These are phyloP conservation scores for Neospermospora avenae DNA, from an alignment of 2,329 filamentous ascomycete species.

Conservation along the genomic window DNA sequence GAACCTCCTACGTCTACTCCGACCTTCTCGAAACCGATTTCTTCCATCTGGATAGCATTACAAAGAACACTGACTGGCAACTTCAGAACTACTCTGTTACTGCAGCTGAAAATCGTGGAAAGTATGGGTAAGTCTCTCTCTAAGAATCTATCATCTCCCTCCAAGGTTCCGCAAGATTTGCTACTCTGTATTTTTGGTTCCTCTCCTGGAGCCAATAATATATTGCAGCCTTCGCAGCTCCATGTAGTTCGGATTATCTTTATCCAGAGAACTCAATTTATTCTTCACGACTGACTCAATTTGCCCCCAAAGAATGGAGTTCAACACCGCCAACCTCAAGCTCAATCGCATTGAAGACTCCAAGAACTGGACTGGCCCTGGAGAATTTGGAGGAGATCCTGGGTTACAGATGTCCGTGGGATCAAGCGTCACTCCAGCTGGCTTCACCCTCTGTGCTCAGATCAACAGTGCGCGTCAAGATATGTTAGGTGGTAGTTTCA, in stretches of 20 bases:
- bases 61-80: constrained; percentile 57
- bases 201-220: too few relatives aligned
- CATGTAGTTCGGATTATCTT: too few relatives aligned
- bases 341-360: constrained; percentile 46
- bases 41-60: constrained; percentile 48
- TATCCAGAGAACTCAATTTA: not conserved
- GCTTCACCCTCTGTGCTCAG: constrained; percentile 60
- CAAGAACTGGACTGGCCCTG: constrained; percentile 43
- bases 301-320: constrained; percentile 46
- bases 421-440: constrained; percentile 41
- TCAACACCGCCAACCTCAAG: constrained; percentile 54
- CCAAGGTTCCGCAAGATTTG: too few relatives aligned
- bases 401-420: constrained; percentile 57
- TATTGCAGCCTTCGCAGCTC: too few relatives aligned
- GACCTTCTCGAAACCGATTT: constrained; percentile 73
- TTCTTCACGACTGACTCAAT: not conserved
- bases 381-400: constrained; percentile 43
- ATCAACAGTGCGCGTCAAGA: constrained; percentile 59
- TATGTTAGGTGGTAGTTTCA: constrained; percentile 67
- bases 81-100: constrained; percentile 66
- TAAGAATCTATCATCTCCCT: too few relatives aligned
- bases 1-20: constrained; percentile 54
- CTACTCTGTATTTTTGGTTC: too few relatives aligned
- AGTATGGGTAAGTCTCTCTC: constrained; percentile 48
- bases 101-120: constrained; percentile 53